A percentile compares a stretch with the other conserved stretches of the same genome.
phyloP scores from a whole-genome alignment of 371 early-diverging fungal genomes.

The Syncephalastrum racemosum region DNA sequence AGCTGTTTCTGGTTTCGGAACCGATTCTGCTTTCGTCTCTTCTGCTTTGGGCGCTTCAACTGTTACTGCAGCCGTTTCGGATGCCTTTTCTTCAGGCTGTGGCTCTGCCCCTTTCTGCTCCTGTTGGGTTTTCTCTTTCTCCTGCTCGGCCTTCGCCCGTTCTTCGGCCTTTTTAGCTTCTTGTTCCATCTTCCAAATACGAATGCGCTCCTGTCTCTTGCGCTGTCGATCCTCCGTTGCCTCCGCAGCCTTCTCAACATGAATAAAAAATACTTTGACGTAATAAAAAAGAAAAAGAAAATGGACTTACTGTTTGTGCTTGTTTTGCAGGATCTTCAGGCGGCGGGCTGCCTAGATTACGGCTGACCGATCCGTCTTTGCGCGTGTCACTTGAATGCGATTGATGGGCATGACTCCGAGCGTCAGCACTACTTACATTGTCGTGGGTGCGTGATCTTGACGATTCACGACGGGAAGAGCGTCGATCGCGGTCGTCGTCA shows the following conservation, averaged over 20 bases:
- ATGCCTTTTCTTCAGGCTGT: too few species aligned
- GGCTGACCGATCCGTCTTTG: slow-evolving; percentile 28
- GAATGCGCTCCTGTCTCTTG: slow-evolving; percentile 69
- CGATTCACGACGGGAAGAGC: slow-evolving; percentile 6
- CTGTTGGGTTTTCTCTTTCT: slow-evolving; percentile 8
- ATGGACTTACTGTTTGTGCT: slow-evolving; percentile 1
- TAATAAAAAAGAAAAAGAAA: neutral
- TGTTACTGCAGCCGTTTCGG: slow-evolving; percentile 3
- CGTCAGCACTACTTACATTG: slow-evolving; percentile 44
- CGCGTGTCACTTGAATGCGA: slow-evolving; percentile 26
- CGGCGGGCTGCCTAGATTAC: slow-evolving; percentile 2
- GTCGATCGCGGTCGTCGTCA: slow-evolving; percentile 22
- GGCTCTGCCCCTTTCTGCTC: slow-evolving; percentile 14
- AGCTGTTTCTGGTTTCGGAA: slow-evolving; percentile 20
- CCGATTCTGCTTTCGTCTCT: slow-evolving; percentile 11
- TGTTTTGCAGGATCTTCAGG: neutral
- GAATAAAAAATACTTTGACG: slow-evolving; percentile 2
- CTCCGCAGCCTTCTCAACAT: slow-evolving; percentile 10
- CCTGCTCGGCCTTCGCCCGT: slow-evolving; percentile 21
- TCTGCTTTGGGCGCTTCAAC: neutral
- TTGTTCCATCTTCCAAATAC: slow-evolving; percentile 67
- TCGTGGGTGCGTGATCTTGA: slow-evolving; percentile 19
- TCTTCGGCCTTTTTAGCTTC: slow-evolving; percentile 49
- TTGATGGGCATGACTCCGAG: slow-evolving; percentile 31
- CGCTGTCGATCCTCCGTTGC: slow-evolving; percentile 60